A percentile compares a stretch with the other conserved stretches of the same genome.
Evolutionary conservation across 1,139 yeast species (phyloP).

Genomic region (Suhomyces anneliseae): DNA sequence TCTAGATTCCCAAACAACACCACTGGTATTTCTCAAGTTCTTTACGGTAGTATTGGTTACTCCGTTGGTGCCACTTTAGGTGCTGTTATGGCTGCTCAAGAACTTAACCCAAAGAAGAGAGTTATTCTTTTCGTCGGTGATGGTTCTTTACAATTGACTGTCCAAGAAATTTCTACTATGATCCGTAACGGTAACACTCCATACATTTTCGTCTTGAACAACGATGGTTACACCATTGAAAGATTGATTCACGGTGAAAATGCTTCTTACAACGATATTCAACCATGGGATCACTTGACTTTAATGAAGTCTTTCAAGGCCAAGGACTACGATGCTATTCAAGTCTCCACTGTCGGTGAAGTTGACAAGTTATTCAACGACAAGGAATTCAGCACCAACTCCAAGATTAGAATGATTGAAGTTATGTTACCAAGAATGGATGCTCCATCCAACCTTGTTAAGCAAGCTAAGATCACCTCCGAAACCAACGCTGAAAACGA

Average conservation of each 20-base stretch:
- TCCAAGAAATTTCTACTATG: slow-evolving; percentile 84
- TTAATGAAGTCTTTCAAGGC: slow-evolving; percentile 75
- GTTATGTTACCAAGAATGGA: slow-evolving; percentile 79
- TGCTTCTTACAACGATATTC: slow-evolving; percentile 78
- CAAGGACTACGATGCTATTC: slow-evolving; percentile 52
- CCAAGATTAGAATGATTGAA: slow-evolving; percentile 75
- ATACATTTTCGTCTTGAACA: slow-evolving; percentile 78
- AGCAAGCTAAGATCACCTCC: slow-evolving; percentile 59
- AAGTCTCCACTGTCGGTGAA: slow-evolving; percentile 66
- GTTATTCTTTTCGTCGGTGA: slow-evolving; percentile 85
- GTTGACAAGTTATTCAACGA: slow-evolving; percentile 58
- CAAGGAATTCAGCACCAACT: slow-evolving; percentile 55
- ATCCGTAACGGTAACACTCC: slow-evolving; percentile 63
- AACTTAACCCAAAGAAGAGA: slow-evolving; percentile 65
- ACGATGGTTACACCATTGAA: slow-evolving; percentile 88
- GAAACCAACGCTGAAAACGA: slow-evolving; percentile 48
- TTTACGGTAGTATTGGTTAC: slow-evolving; percentile 36
- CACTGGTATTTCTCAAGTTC: slow-evolving; percentile 40
- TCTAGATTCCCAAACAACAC: slow-evolving; percentile 36
- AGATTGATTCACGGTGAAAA: slow-evolving; percentile 80
- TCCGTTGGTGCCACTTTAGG: slow-evolving; percentile 35
- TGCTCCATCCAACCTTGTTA: slow-evolving; percentile 68
- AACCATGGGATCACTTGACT: slow-evolving; percentile 75
- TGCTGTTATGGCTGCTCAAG: slow-evolving; percentile 49
- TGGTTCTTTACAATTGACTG: slow-evolving; percentile 86